Evolutionary conservation across 2,329 filamentous ascomycete species (phyloP).

Genomic region (Tolypocladium cylindrosporum): DNA sequence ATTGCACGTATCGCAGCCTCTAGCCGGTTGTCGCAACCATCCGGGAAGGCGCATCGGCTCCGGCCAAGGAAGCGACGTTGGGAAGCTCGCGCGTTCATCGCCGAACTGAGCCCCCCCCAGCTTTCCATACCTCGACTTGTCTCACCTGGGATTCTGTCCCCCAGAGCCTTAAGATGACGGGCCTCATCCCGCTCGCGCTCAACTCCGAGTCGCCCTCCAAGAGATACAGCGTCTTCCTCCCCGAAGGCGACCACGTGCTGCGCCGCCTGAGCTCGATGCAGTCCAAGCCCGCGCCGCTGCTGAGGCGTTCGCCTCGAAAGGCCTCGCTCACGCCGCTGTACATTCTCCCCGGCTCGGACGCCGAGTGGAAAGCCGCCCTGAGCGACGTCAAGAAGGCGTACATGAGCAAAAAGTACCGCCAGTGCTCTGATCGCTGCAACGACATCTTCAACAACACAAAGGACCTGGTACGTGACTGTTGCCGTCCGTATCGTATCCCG

Average conservation of each 20-base stretch:
- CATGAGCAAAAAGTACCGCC: conserved; percentile 37
- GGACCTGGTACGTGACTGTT: conserved; percentile 26
- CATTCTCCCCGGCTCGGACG: conserved; percentile 30
- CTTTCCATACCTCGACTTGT: neutral
- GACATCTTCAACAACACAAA: conserved; percentile 41
- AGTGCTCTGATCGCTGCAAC: conserved; percentile 41
- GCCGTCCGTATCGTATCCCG: neutral
- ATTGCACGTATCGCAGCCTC: neutral
- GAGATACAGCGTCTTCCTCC: conserved; percentile 1
- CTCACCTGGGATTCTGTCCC: neutral
- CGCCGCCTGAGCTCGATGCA: neutral
- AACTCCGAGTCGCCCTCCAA: conserved; percentile 4
- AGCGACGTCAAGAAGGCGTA: conserved; percentile 45
- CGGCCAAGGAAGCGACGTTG: neutral
- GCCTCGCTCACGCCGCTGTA: conserved; percentile 10
- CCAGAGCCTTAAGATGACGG: conserved; percentile 12
- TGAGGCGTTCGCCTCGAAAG: neutral
- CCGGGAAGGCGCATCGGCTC: neutral
- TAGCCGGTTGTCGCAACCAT: neutral
- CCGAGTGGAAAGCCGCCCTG: conserved; percentile 42
- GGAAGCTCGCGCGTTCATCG: neutral
- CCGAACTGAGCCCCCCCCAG: neutral
- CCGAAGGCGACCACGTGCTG: neutral
- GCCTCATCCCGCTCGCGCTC: conserved; percentile 21
- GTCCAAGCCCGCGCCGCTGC: conserved; percentile 7